phyloP scores from a whole-genome alignment of 176 grass and related monocot genomes.

The Aegilops longissima region DNA sequence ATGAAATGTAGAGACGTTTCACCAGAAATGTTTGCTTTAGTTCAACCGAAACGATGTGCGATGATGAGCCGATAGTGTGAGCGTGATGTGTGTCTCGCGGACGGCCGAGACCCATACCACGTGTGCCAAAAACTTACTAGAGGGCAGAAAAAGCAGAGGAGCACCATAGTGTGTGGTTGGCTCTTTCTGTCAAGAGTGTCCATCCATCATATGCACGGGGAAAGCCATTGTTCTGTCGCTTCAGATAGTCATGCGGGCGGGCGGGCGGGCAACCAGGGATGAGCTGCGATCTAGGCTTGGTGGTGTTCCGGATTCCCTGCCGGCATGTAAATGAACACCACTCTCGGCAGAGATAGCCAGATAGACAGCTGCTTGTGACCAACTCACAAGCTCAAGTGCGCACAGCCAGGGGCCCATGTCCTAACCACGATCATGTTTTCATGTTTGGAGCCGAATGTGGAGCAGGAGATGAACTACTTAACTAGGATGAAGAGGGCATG shows the following conservation, averaged over 20 bases:
- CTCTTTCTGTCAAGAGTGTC: not conserved
- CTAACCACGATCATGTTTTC: constrained; percentile 1
- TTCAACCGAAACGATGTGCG: not conserved
- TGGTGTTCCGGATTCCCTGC: not conserved
- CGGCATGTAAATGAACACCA: not conserved
- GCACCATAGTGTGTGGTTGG: not conserved
- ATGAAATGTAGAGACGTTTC: not conserved
- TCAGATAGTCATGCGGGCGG: not conserved
- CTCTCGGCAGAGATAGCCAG: constrained; percentile 6
- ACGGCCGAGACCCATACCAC: not conserved
- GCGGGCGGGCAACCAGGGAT: not conserved
- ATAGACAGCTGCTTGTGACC: not conserved
- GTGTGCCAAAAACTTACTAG: not conserved
- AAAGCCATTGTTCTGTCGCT: not conserved
- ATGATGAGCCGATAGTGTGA: not conserved
- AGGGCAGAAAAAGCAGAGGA: not conserved
- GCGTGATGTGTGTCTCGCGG: not conserved
- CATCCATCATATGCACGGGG: not conserved
- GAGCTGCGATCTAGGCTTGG: not conserved
- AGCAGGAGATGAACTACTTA: not conserved
- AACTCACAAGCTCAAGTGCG: not conserved
- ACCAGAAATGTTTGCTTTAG: not conserved
- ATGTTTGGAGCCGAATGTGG: not conserved
- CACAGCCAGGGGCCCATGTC: not conserved
- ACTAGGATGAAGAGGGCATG: not conserved